Base-by-base conservation (phyloP, 148 eudicot species). In the Agrostemma githago region DNA sequence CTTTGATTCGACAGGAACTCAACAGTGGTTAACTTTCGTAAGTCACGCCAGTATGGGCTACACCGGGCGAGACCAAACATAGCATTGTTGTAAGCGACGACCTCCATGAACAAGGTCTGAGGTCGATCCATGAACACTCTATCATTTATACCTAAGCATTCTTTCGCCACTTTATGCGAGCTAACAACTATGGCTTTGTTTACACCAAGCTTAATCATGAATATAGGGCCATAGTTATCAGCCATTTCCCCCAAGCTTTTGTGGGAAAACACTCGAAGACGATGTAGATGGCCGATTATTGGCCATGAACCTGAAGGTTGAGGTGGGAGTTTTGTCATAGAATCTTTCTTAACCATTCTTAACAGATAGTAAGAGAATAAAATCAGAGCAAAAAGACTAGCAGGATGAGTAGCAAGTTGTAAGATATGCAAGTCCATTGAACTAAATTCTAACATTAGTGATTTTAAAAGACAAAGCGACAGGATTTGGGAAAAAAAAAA, bases 291-390 rank as follows among this genome's bases (percentile, higher is more conserved):
- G 58, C 86, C 86, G 7, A 84, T 79, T 5, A 82, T 16, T 2
- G 84, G 84, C 84, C 84, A 82, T 43, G 80, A 73, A 42, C 84
- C 84, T 12, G 78, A 41, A 40, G 84, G 74, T 59, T 73, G 59
- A 9, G 87, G 87, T 4, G 82, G 82, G 51, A 34, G 9, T 19
- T 12, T 65, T 15, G 21, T 74, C 42, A 14, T 21, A 26, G 5
- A 5, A n/a, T 11, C 63, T 46, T 15, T 48, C 21, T 37, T 65
- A 7, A 51, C 53, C 41, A 56, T 21, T 62, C 38, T 62, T 62
- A 61, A 12, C 1, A 62, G 43, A 43, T 8, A 44, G 53, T 43
- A 62, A 16, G 44, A 37, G 59, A 73, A 62, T 6, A 6, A 44
- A 4, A 26, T 19, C 0, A 26, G 21, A 48, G 53, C 53, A 48